phyloP scores from a whole-genome alignment of 495 filamentous ascomycete genomes.

The Chaetomidium leptoderma region DNA sequence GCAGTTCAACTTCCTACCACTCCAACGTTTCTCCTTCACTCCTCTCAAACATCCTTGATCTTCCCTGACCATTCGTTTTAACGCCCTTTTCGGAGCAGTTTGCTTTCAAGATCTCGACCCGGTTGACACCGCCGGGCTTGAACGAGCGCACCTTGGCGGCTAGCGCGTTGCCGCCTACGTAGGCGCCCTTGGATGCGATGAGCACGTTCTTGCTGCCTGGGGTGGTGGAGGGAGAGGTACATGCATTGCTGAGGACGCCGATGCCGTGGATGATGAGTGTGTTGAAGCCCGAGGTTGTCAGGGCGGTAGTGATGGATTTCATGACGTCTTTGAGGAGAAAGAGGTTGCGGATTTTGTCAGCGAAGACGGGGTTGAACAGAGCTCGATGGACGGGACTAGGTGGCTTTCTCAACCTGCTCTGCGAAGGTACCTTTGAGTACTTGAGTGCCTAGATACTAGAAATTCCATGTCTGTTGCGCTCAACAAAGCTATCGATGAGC shows the following conservation, averaged over 20 bases:
- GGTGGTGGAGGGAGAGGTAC: slow-evolving; percentile 47
- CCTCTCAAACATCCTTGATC: too few species aligned
- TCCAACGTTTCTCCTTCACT: too few species aligned
- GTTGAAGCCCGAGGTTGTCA: slow-evolving; percentile 42
- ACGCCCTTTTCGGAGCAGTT: too few species aligned
- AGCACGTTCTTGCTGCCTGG: slow-evolving; percentile 36
- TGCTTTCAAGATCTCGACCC: slow-evolving; percentile 42
- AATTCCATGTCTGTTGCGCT: too few species aligned
- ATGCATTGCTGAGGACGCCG: slow-evolving; percentile 39
- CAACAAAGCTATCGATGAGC: too few species aligned
- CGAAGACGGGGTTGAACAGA: neutral
- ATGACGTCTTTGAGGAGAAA: slow-evolving; percentile 45
- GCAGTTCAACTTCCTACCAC: too few species aligned
- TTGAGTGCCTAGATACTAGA: too few species aligned
- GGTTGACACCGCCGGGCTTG: slow-evolving; percentile 32
- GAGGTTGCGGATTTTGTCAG: slow-evolving; percentile 32
- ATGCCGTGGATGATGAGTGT: slow-evolving; percentile 40
- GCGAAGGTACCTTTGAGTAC: too few species aligned
- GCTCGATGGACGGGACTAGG: too few species aligned
- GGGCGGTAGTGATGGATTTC: slow-evolving; percentile 38
- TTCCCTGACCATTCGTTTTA: too few species aligned
- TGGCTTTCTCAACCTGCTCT: too few species aligned
- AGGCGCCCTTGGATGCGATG: slow-evolving; percentile 33
- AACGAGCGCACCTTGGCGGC: slow-evolving; percentile 40
- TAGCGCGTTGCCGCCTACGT: slow-evolving; percentile 39